Base-by-base conservation (phyloP, 2,329 filamentous ascomycete species). In the Monosporascus ibericus region DNA sequence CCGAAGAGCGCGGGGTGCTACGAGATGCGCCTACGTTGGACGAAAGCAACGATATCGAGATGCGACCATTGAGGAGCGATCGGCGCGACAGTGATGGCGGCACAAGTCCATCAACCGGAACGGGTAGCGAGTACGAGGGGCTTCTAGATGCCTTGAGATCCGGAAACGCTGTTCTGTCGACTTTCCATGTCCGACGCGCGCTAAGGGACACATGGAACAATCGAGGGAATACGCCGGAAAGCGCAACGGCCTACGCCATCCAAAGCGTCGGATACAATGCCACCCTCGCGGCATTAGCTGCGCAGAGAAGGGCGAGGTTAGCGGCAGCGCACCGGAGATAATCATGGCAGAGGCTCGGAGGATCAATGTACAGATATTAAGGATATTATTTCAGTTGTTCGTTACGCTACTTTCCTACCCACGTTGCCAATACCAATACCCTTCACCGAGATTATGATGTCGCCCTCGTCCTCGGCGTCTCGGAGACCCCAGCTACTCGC, bases 401-500 rank as follows among this genome's bases (percentile, higher is more conserved):
- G 48, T 70, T 70, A 83, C 63, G 79, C 80, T 64, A 96, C 87
- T 74, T 97, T 97, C 65, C 92, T 84, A 50, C 92, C 92, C 48
- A 97, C 88, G 68, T 97, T 99, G 30, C 94, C 94, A 54, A 99
- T 89, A 44, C 94, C 94, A 63, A 84, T 85, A 34, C 94, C 94
- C 65, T 97, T 95, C 44, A 99, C 87, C 60, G 90, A 95, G 61
- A 99, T 78, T 55, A 96, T 80, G 49, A 97, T 80, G 68, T 95
- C 88, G 18, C 73, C 80, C 36, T 83, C 82, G 25, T 83, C 79
- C 9, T 79, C 78, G 14, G 82, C 84, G 59, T 92, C 89, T 63
- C 92, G 79, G 63, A 97, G 75, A 15, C 92, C 92, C 92, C 92
- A 97, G 54, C 87, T 90, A 60, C 87, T 91, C 44, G 88, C 88